phyloP scores from a whole-genome alignment of 2,329 filamentous ascomycete species.

The Sarocladium brachiariae region DNA sequence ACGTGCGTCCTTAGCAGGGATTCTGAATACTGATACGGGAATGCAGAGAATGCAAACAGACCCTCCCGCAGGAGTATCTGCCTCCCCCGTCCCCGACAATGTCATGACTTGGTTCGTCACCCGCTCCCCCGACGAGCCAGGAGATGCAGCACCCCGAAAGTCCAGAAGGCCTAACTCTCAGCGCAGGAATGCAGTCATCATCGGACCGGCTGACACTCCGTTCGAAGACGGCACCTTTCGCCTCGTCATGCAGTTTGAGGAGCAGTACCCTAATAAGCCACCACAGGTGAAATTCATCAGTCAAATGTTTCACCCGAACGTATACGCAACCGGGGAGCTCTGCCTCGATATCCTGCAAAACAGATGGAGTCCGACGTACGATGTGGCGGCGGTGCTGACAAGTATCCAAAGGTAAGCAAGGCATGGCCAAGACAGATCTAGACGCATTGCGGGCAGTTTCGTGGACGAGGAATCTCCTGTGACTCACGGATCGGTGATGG shows the following conservation, averaged over 20 bases:
- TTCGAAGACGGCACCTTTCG: constrained; percentile 98
- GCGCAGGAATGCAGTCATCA: constrained; percentile 92
- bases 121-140: too few species aligned
- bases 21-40: constrained; percentile 11
- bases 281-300: constrained; percentile 98
- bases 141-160: too few species aligned
- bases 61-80: constrained; percentile 91
- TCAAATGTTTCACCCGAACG: constrained; percentile 98
- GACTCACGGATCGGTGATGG: too few species aligned
- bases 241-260: constrained; percentile 98
- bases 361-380: constrained; percentile 96
- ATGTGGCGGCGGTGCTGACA: constrained; percentile 92
- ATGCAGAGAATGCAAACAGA: constrained; percentile 95
- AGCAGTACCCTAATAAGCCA: constrained; percentile 97
- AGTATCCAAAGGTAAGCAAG: constrained; percentile 80
- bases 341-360: constrained; percentile 97
- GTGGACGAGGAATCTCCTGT: too few species aligned
- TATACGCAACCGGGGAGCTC: constrained; percentile 93
- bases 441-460: too few species aligned
- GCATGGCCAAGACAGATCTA: not conserved
- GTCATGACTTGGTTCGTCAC: constrained; percentile 83
- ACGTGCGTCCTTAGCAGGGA: too few species aligned
- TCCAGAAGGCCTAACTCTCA: not conserved
- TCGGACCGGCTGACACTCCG: constrained; percentile 91
- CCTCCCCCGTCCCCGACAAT: constrained; percentile 91